These are phyloP conservation scores for Plectosphaerella sp. DNA, from an alignment of 2,329 filamentous ascomycete species.

Conservation along the genomic window DNA sequence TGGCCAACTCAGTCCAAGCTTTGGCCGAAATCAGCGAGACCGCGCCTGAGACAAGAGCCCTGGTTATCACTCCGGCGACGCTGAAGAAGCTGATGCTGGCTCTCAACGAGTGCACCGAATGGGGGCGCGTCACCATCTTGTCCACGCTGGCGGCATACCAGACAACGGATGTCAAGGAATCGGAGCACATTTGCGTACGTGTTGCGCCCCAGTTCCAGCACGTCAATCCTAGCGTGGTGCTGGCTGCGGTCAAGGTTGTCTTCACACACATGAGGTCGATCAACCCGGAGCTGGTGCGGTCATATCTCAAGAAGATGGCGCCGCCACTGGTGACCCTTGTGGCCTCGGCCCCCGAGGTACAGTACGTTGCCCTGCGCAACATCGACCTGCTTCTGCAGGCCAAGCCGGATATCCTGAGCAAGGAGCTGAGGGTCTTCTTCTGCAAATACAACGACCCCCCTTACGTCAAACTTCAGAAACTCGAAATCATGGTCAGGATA, in stretches of 20 bases:
- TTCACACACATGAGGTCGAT: constrained; percentile 93
- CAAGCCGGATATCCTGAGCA: constrained; percentile 93
- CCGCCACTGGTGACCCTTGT: constrained; percentile 91
- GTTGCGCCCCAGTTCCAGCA: constrained; percentile 97
- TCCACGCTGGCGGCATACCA: constrained; percentile 86
- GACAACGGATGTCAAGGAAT: constrained; percentile 84
- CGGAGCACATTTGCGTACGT: constrained; percentile 96
- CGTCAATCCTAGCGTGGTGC: constrained; percentile 92
- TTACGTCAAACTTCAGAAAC: constrained; percentile 94
- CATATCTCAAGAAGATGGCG: constrained; percentile 98
- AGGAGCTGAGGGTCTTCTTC: constrained; percentile 97
- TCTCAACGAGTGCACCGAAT: constrained; percentile 96
- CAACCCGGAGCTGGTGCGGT: constrained; percentile 70
- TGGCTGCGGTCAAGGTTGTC: constrained; percentile 96
- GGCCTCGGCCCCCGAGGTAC: constrained; percentile 91
- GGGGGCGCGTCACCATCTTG: constrained; percentile 92
- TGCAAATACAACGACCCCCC: constrained; percentile 99
- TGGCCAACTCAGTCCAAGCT: constrained; percentile 94
- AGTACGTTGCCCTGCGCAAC: constrained; percentile 94
- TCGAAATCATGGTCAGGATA: constrained; percentile 99
- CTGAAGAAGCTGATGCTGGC: constrained; percentile 96
- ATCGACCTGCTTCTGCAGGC: constrained; percentile 95
- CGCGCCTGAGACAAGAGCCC: constrained; percentile 82
- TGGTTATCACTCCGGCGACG: constrained; percentile 75
- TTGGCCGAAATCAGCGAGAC: constrained; percentile 87